Conservation (phyloP, 805 yeast genomes). For the Lipomyces starkeyi region DNA sequence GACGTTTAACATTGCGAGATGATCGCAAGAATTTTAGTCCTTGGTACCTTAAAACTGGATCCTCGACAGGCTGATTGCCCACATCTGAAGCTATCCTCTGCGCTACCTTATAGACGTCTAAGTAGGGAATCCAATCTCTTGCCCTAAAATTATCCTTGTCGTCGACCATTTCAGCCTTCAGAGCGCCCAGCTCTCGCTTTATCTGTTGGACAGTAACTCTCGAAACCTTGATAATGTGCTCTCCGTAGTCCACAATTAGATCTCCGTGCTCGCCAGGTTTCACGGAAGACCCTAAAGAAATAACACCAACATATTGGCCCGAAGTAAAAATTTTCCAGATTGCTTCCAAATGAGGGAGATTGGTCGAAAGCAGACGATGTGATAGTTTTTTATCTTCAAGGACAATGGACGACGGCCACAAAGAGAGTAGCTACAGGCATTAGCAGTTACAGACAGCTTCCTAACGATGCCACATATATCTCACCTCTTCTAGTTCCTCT, state of each 20-base stretch:
- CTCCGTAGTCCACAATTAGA: conserved; percentile 19
- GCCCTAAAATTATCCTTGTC: neutral
- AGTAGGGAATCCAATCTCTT: neutral
- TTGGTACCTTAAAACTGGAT: neutral
- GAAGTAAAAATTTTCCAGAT: conserved; percentile 19
- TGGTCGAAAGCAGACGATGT: conserved; percentile 26
- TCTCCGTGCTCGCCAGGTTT: conserved; percentile 22
- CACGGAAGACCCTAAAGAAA: conserved; percentile 19
- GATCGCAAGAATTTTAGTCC: conserved; percentile 8
- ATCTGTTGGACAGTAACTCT: conserved; percentile 11
- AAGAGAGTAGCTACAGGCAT: neutral
- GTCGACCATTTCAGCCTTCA: conserved; percentile 19
- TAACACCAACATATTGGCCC: conserved; percentile 10
- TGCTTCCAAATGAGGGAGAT: conserved; percentile 27
- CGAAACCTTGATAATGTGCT: conserved; percentile 14
- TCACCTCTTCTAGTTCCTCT: conserved; percentile 14
- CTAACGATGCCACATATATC: neutral
- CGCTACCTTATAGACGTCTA: conserved; percentile 7
- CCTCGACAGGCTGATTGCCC: conserved; percentile 1
- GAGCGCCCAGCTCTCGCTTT: conserved; percentile 11
- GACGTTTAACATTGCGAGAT: neutral
- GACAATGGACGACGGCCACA: neutral
- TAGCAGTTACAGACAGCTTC: neutral
- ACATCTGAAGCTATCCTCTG: conserved; percentile 6
- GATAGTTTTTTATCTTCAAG: neutral